Evolutionary conservation across 805 yeast genomes (phyloP), one percentile per base, ranked within the genome.

Genomic region (Brettanomyces nanus): DNA sequence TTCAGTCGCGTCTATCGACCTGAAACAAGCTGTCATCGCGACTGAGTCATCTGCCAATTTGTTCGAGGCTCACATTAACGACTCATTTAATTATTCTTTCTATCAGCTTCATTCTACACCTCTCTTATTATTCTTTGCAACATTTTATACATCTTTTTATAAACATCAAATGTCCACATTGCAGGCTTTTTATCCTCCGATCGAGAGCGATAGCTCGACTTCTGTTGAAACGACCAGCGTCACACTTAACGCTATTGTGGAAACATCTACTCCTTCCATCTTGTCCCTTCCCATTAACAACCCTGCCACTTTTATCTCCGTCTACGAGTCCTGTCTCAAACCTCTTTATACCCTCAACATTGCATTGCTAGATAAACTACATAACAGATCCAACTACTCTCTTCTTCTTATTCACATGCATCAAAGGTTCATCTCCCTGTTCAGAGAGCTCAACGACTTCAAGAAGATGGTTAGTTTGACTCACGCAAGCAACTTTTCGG

Each of bases 331-430:
- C 5, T 36, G 31, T 20, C 15, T 42, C 19, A 36, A 39, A 20
- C 27, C 44, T 6, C 26, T 44, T 5, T 33, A 42, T 14, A 36
- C 40, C 1, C 19, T 45, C 25, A 40, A 43, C 9, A 15, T 45
- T 4, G 35, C 42, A 1, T 21, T 45, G 6, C 21, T 45, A 3
- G 49, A 45, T 15, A 45, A 44, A 20, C 33, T 45, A 2, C 35
- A 39, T 9, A 26, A 35, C 3, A 36, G 45, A 3, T 41, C 47
- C 4, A 43, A 37, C 19, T 25, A 26, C 9, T 39, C 42, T 4
- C 22, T 45, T 9, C 9, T 41, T 5, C 18, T 44, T 9, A 39
- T 45, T 6, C 33, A 45, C 19, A 23, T 42, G 7, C 31, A 35
- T 23, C 13, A 29, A 5, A 21, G 29, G 23, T 20, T 36, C 23